Base-by-base conservation (phyloP, 2,329 filamentous ascomycete species). In the Aspergillus phoenicis region DNA sequence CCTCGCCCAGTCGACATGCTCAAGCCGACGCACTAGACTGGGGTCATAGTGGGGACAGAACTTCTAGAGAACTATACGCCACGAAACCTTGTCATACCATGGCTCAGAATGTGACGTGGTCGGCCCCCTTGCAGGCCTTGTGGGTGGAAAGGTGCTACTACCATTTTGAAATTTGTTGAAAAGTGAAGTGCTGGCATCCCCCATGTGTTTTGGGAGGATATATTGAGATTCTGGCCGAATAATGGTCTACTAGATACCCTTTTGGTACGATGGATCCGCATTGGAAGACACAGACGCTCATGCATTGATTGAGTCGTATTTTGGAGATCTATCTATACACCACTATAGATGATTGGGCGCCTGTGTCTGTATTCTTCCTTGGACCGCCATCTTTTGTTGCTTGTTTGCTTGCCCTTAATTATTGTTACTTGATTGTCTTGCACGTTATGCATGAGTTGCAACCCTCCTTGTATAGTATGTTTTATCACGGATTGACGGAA, bases 401-500 rank as follows among this genome's bases (percentile, higher is more conserved):
- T 54, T 52, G 49, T 59, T 55, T 55, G 22, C 24, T 55, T 56
- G 24, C 10, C 11, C 36, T 41, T 43, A 28, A 28, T 60, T 3
- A 51, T 52, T 49, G 41, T 11, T 52, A 30, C 38, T 36, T 36
- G 26, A n/a, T 52, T 57, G 30, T 28, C n/a, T 48, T 48, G 26
- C 26, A 36, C 33, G 5, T 45, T n/a, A 36, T 48, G 53, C 22
- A 10, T 28, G 20, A 22, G 22, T 28, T 28, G 47, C 20, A 17
- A 48, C 45, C 41, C 20, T 57, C 45, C 52, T 60, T 60, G 52
- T 60, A 57, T 48, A 60, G 52, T 60, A 60, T 60, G 30, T 52
- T 49, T 59, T 59, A 8, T 30, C 48, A 56, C 52, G 58, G 58
- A 41, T 56, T 39, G 58, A 41, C 45, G 45, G 45, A 24, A 48